Base-by-base conservation (phyloP, 73 alveolate species). In the Blepharisma japonicum region DNA sequence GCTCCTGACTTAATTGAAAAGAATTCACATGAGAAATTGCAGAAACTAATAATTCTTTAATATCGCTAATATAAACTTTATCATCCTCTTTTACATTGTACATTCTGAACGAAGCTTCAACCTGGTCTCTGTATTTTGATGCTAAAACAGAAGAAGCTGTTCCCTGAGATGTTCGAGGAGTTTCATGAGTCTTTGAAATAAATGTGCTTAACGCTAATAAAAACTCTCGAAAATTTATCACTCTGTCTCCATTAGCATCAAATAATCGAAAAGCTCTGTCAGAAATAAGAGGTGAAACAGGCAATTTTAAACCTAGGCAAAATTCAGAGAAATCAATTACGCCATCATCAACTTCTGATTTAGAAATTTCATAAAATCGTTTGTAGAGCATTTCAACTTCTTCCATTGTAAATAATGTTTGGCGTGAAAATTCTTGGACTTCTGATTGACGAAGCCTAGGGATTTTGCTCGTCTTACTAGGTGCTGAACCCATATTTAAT, bases 241-340 rank as follows among this genome's bases (percentile, higher is more conserved):
- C 80, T 11, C 80, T 71, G 76, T 70, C 80, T n/a, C 46, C 14
- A 71, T 70, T 70, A 14, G 32, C 71, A 21, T 70, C 80, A 21
- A 70, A 70, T 14, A 48, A 38, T 14, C 42, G 20, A 42, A 83
- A 83, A 14, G 23, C 18, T 18, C 74, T 39, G 39, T 18, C 49
- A 14, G 23, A 25, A 11, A 61, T 61, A 18, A 14, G 47, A 14
- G 74, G 23, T 14, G 47, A 39, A 39, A 9, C 23, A 61, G 38
- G 74, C n/a, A 9, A 2, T 61, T 25, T 14, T 8, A 61, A 14
- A 2, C 14, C 23, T 0, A 25, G 46, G 74, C 74, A 61, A 39
- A 61, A 61, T 25, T 61, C 74, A 25, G 14, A 8, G n/a, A 61
- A 61, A 25, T 61, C 74, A 9, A 61, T 61, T 25, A 61, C 74